Evolutionary conservation across 495 filamentous ascomycete species (phyloP).

Genomic region (Xylaria longipes): DNA sequence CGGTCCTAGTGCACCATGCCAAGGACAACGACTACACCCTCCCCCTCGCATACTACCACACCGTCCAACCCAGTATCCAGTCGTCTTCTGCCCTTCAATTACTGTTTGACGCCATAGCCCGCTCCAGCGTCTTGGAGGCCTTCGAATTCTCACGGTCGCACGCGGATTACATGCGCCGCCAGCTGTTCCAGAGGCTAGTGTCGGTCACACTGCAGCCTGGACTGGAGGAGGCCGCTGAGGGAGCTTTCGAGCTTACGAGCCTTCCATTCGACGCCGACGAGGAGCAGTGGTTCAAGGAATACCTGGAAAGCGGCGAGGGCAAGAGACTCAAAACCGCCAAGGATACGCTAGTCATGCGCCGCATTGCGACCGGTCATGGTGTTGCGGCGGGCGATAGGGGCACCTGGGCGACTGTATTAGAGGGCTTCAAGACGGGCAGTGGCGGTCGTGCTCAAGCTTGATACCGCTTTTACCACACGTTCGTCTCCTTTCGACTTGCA

Average conservation of each 20-base stretch:
- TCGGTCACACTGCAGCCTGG: constrained; percentile 60
- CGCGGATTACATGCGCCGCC: constrained; percentile 62
- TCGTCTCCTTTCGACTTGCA: constrained; percentile 31
- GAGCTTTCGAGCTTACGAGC: constrained; percentile 72
- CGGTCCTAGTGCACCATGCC: constrained; percentile 67
- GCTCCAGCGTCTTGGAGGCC: constrained; percentile 71
- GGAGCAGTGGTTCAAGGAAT: constrained; percentile 74
- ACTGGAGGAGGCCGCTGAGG: constrained; percentile 54
- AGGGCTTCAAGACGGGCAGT: constrained; percentile 42
- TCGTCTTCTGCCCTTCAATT: constrained; percentile 62
- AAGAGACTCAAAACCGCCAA: constrained; percentile 65
- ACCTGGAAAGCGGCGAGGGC: constrained; percentile 65
- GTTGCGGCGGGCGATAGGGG: constrained; percentile 32
- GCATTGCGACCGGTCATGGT: constrained; percentile 33
- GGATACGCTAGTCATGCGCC: constrained; percentile 73
- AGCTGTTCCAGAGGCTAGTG: constrained; percentile 73
- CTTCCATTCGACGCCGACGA: constrained; percentile 72
- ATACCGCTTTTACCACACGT: not conserved
- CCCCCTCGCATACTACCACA: constrained; percentile 77
- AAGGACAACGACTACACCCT: constrained; percentile 67
- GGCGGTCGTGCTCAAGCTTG: constrained; percentile 37
- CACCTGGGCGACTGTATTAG: constrained; percentile 41
- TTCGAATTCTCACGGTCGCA: constrained; percentile 74
- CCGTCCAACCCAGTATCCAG: constrained; percentile 68
- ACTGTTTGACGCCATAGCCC: constrained; percentile 70